Evolutionary conservation across 2,329 filamentous ascomycete species (phyloP).

Genomic region (Stagonosporopsis cucurbitacearum): DNA sequence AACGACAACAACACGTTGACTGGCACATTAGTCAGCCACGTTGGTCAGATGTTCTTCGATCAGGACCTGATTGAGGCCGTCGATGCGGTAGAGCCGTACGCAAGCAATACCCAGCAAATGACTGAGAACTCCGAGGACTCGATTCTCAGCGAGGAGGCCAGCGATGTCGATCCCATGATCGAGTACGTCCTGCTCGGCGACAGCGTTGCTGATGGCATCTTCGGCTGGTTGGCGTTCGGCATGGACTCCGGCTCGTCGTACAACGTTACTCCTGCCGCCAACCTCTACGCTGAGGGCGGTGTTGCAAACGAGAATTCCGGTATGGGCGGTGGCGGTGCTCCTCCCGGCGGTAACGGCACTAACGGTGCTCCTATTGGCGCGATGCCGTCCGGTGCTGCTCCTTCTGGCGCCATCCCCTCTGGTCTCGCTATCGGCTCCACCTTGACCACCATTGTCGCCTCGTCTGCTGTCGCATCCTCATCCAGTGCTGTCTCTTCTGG

Average conservation of each 20-base stretch:
- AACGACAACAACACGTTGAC: slow-evolving; percentile 59
- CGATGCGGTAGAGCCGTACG: slow-evolving; percentile 54
- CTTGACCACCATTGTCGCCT: slow-evolving; percentile 13
- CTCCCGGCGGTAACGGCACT: slow-evolving; percentile 19
- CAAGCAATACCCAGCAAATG: slow-evolving; percentile 50
- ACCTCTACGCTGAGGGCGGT: slow-evolving; percentile 37
- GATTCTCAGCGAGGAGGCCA: slow-evolving; percentile 57
- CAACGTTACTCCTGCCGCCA: slow-evolving; percentile 39
- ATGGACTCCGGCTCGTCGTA: slow-evolving; percentile 33
- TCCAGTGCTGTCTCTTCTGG: not conserved
- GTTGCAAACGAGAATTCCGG: slow-evolving; percentile 34
- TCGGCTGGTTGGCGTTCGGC: slow-evolving; percentile 46
- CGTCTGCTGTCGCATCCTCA: slow-evolving; percentile 5
- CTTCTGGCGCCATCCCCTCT: slow-evolving; percentile 4
- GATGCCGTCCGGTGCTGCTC: slow-evolving; percentile 2
- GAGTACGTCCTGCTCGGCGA: slow-evolving; percentile 66
- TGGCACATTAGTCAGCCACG: slow-evolving; percentile 60
- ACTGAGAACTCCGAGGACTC: slow-evolving; percentile 61
- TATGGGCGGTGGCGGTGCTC: slow-evolving; percentile 24
- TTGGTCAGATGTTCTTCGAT: slow-evolving; percentile 71
- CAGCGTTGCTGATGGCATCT: slow-evolving; percentile 42
- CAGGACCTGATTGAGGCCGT: slow-evolving; percentile 62
- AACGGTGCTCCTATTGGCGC: slow-evolving; percentile 5
- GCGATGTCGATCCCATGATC: slow-evolving; percentile 61
- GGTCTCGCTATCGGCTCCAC: slow-evolving; percentile 11